A percentile compares a stretch with the other conserved stretches of the same genome.
phyloP scores from a whole-genome alignment of 2,329 filamentous ascomycete species.

The Stagonosporopsis tanaceti region DNA sequence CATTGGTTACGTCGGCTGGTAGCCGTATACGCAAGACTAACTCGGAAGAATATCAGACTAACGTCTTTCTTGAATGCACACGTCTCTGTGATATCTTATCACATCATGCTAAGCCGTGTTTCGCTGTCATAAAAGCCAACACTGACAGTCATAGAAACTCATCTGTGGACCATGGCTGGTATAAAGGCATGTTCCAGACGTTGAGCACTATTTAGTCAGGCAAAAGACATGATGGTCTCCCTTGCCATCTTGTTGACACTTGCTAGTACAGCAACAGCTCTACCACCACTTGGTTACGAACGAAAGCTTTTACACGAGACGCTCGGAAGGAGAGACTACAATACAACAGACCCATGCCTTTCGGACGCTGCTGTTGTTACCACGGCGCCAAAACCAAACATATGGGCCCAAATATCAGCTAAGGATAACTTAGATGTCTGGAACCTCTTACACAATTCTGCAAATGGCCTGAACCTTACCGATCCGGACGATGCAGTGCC shows the following conservation, averaged over 20 bases:
- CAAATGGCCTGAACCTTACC: constrained; percentile 57
- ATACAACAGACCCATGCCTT: constrained; percentile 23
- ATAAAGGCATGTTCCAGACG: neutral
- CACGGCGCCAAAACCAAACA: constrained; percentile 51
- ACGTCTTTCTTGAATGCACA: neutral
- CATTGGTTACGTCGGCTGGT: neutral
- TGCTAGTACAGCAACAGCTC: constrained; percentile 2
- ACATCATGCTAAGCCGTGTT: neutral
- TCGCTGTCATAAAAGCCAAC: neutral
- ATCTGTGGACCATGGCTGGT: neutral
- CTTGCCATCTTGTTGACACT: neutral
- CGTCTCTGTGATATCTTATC: neutral
- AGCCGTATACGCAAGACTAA: neutral
- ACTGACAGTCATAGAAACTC: neutral
- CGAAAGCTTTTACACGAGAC: constrained; percentile 28
- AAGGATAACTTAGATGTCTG: constrained; percentile 56
- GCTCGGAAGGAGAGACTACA: constrained; percentile 28
- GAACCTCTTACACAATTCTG: constrained; percentile 53
- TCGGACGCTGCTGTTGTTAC: constrained; percentile 22
- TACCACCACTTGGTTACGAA: constrained; percentile 29
- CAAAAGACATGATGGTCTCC: neutral
- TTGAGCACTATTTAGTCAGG: neutral
- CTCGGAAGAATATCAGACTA: neutral
- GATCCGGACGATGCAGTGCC: constrained; percentile 46
- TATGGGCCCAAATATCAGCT: constrained; percentile 54